These are phyloP conservation scores for Spizellomyces punctatus DNA, from an alignment of 192 early-diverging fungal species.

Conservation along the genomic window DNA sequence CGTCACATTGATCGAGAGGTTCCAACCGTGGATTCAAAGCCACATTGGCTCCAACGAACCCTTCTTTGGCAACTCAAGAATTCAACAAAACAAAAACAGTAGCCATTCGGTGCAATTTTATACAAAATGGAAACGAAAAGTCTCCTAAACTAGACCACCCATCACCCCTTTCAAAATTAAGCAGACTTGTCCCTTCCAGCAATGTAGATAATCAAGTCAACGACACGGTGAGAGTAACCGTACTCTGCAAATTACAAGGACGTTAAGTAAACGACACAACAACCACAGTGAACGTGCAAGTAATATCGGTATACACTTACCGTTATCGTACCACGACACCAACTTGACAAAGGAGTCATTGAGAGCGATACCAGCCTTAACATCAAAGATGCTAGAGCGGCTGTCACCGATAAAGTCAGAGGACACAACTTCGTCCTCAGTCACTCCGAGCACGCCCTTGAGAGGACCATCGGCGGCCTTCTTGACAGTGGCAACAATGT, in stretches of 20 bases:
- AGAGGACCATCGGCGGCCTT: slow-evolving; percentile 75
- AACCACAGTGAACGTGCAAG: slow-evolving; percentile 31
- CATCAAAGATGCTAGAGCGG: slow-evolving; percentile 93
- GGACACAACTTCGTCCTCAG: slow-evolving; percentile 94
- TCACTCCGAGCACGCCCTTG: slow-evolving; percentile 92
- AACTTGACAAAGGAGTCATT: slow-evolving; percentile 97
- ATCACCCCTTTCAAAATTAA: too few relatives aligned
- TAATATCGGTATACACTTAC: slow-evolving; percentile 1
- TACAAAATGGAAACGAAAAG: too few relatives aligned
- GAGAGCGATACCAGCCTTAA: slow-evolving; percentile 92
- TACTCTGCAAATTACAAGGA: slow-evolving; percentile 50
- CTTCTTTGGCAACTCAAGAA: too few relatives aligned
- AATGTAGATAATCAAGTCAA: slow-evolving; percentile 78
- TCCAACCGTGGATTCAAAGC: too few relatives aligned
- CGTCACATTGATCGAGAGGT: too few relatives aligned
- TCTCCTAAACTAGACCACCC: too few relatives aligned
- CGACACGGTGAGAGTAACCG: slow-evolving; percentile 89
- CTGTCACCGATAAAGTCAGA: slow-evolving; percentile 91
- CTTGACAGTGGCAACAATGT: slow-evolving; percentile 89
- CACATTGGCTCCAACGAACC: too few relatives aligned
- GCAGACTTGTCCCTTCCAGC: slow-evolving; percentile 9
- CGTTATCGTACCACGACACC: slow-evolving; percentile 86
- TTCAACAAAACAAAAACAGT: too few relatives aligned
- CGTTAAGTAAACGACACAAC: slow-evolving; percentile 33
- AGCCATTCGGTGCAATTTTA: too few relatives aligned